Percentiles rank a stretch among this genome's conserved stretches.
These are phyloP conservation scores for Hypoxylon crocopeplum DNA, from an alignment of 495 filamentous ascomycete species.

Conservation along the genomic window DNA sequence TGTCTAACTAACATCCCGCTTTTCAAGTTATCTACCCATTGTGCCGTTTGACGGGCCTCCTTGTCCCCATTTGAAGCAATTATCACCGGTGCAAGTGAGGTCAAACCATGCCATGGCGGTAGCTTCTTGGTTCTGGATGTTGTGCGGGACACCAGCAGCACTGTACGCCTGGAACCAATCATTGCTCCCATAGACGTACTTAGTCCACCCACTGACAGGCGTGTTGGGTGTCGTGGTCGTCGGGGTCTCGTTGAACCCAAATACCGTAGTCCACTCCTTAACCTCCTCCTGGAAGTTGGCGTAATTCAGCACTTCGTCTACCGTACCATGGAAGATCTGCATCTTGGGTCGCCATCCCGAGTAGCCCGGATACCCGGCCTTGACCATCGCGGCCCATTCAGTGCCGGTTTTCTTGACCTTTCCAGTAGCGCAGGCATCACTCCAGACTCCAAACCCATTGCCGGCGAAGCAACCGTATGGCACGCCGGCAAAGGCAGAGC, in stretches of 20 bases:
- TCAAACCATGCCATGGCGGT: constrained; percentile 60
- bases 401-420: constrained; percentile 45
- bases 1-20: no score
- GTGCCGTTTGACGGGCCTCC: constrained; percentile 2
- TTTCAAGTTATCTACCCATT: background rate
- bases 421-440: constrained; percentile 52
- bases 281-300: constrained; percentile 58
- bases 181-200: constrained; percentile 51
- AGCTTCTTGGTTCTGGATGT: constrained; percentile 56
- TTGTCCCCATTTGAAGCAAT: constrained; percentile 52
- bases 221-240: constrained; percentile 42
- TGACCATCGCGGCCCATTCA: constrained; percentile 54
- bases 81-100: constrained; percentile 39
- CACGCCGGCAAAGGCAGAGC: constrained; percentile 64
- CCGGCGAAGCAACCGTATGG: constrained; percentile 65
- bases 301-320: constrained; percentile 56
- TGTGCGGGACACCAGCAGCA: constrained; percentile 57
- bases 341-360: constrained; percentile 61
- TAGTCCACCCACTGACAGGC: constrained; percentile 52
- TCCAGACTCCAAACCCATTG: constrained; percentile 54
- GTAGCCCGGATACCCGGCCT: constrained; percentile 56
- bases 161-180: constrained; percentile 57
- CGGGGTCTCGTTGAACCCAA: constrained; percentile 37
- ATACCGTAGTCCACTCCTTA: constrained; percentile 58
- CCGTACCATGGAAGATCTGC: constrained; percentile 61